phyloP scores from a whole-genome alignment of 73 alveolate species.

The Stentor roeselii region DNA sequence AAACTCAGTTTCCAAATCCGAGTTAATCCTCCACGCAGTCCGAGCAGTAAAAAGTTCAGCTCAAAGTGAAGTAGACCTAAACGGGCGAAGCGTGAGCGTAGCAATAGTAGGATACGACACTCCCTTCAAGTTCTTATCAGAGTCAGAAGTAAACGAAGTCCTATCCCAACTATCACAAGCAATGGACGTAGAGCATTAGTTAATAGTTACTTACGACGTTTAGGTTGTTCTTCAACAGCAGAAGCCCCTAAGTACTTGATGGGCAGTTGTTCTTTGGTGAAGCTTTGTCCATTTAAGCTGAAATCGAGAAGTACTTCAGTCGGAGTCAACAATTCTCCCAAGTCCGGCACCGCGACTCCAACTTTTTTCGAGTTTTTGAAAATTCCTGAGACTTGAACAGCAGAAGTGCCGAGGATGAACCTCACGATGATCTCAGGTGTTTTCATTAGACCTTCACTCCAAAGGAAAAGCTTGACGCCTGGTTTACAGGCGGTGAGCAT shows the following conservation, averaged over 20 bases:
- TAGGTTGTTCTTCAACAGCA: conserved; percentile 46
- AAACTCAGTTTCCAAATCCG: conserved; percentile 31
- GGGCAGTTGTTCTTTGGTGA: conserved; percentile 54
- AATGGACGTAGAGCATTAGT: conserved; percentile 25
- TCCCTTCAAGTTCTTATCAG: conserved; percentile 31
- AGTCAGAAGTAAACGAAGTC: conserved; percentile 33
- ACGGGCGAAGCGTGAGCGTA: conserved; percentile 55
- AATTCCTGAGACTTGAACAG: conserved; percentile 26
- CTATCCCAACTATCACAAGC: neutral
- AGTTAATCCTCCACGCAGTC: conserved; percentile 53
- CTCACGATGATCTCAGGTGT: conserved; percentile 27
- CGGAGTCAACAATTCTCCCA: conserved; percentile 50
- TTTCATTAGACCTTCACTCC: conserved; percentile 43
- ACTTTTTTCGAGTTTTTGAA: conserved; percentile 48
- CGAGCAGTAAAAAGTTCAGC: conserved; percentile 60
- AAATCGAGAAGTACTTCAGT: conserved; percentile 31
- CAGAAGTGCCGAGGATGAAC: conserved; percentile 11
- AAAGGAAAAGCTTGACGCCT: conserved; percentile 43
- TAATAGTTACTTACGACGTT: conserved; percentile 34
- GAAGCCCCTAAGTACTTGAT: conserved; percentile 44
- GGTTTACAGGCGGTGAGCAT: conserved; percentile 47
- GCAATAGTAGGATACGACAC: conserved; percentile 51
- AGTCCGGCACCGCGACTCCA: conserved; percentile 57
- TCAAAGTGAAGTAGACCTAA: conserved; percentile 51
- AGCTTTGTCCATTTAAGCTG: conserved; percentile 48